phyloP scores from a whole-genome alignment of 345 rosid genomes.

The Linum lewisii region DNA sequence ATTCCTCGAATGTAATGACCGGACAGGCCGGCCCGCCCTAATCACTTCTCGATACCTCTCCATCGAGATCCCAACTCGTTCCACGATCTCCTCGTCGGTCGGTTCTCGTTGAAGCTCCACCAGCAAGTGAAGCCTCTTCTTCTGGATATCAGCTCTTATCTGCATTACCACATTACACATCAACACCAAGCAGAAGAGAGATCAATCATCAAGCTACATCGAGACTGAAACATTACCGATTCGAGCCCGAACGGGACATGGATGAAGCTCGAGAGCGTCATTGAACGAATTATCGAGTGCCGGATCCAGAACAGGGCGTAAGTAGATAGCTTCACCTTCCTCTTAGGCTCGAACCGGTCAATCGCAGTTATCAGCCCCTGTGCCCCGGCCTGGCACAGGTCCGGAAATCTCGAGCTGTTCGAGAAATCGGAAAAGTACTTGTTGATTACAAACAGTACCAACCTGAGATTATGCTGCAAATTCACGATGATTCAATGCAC shows the following conservation, averaged over 20 bases:
- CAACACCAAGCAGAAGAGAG: background rate
- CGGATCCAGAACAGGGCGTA: conserved; percentile 90
- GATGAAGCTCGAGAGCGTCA: conserved; percentile 78
- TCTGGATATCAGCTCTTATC: conserved; percentile 75
- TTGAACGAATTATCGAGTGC: conserved; percentile 77
- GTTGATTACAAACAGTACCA: conserved; percentile 76
- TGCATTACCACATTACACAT: conserved; percentile 19
- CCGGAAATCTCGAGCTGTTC: conserved; percentile 72
- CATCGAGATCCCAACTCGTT: conserved; percentile 59
- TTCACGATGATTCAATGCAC: too few species aligned
- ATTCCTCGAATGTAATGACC: conserved; percentile 70
- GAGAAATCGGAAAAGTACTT: conserved; percentile 79
- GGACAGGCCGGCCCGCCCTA: conserved; percentile 62
- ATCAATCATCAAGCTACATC: conserved; percentile 10
- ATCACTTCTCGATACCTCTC: conserved; percentile 74
- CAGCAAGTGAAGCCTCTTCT: conserved; percentile 50
- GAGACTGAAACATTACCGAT: conserved; percentile 39
- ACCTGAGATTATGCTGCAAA: conserved; percentile 96
- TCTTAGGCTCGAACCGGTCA: conserved; percentile 86
- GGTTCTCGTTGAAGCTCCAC: conserved; percentile 62
- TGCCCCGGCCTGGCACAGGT: conserved; percentile 94
- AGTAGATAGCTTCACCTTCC: conserved; percentile 71
- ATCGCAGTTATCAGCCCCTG: conserved; percentile 81
- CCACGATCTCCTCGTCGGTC: conserved; percentile 55
- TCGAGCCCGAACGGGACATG: conserved; percentile 90